Conservation (phyloP, 176 grass and related monocot species). For the Bothriochloa decipiens region DNA sequence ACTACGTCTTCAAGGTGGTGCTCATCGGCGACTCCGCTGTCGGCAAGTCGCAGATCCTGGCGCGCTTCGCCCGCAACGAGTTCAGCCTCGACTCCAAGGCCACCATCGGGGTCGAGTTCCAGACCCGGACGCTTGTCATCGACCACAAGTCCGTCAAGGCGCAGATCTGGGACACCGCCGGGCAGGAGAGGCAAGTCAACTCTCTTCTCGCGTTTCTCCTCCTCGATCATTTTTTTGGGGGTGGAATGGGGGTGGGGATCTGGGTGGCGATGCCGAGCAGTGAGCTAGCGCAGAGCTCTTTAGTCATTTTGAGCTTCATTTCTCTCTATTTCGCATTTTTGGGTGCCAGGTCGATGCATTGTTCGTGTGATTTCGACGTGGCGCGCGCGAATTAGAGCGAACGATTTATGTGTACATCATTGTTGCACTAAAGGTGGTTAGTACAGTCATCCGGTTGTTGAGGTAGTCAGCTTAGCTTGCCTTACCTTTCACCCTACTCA, state of each 20-base stretch:
- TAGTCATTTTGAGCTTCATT: neutral
- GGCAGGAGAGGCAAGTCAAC: conserved; percentile 53
- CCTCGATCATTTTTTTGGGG: neutral
- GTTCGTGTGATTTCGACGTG: neutral
- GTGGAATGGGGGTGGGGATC: too few relatives aligned
- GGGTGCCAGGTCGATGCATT: neutral
- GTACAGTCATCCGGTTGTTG: conserved; percentile 20
- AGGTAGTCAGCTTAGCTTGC: neutral
- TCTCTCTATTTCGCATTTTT: neutral
- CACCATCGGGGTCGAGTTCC: conserved; percentile 96
- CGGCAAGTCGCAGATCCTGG: conserved; percentile 94
- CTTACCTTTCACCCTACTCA: conserved; percentile 27
- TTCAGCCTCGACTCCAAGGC: conserved; percentile 96
- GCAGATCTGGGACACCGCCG: conserved; percentile 89
- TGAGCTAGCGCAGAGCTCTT: neutral
- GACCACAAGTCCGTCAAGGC: conserved; percentile 76
- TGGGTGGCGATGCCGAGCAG: neutral
- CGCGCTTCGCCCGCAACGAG: conserved; percentile 94
- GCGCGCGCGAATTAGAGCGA: neutral
- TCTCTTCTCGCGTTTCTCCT: neutral
- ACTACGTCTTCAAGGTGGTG: conserved; percentile 98
- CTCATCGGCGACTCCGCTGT: conserved; percentile 94
- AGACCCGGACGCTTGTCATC: conserved; percentile 84
- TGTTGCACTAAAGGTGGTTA: conserved; percentile 1
- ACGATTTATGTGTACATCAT: neutral